phyloP scores from a whole-genome alignment of 345 rosid genomes.

The Eutrema heterophyllum region DNA sequence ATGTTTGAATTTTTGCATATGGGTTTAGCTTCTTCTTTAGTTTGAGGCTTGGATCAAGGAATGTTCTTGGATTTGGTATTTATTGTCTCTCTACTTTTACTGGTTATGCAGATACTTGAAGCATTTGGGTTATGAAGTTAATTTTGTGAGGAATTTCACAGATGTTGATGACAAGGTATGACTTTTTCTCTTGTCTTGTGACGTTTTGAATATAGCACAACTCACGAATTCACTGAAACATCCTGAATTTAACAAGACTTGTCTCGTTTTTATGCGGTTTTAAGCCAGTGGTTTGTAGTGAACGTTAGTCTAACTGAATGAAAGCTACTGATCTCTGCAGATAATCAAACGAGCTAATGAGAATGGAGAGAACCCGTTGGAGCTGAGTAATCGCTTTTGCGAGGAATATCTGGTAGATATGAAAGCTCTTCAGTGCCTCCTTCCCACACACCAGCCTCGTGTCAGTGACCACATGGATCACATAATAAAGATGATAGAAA shows the following conservation, averaged over 20 bases:
- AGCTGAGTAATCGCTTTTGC: conserved; percentile 61
- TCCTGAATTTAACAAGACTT: not conserved
- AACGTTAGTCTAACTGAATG: not conserved
- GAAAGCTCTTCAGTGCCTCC: conserved; percentile 70
- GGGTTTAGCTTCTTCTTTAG: not conserved
- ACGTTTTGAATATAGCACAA: not conserved
- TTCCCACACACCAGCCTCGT: conserved; percentile 74
- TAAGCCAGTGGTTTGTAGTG: not conserved
- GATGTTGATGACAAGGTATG: conserved; percentile 93
- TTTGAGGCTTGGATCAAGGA: not conserved
- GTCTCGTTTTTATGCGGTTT: not conserved
- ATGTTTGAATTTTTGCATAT: not conserved
- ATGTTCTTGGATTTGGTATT: not conserved
- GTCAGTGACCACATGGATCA: conserved; percentile 77
- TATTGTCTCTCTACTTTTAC: not conserved
- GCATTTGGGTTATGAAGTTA: conserved; percentile 70
- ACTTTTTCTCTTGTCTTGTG: not conserved
- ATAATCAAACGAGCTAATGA: conserved; percentile 75
- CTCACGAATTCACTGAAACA: not conserved
- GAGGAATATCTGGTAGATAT: conserved; percentile 73
- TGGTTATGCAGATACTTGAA: conserved; percentile 55
- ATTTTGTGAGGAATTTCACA: conserved; percentile 76
- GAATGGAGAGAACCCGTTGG: conserved; percentile 47
- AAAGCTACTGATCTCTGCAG: conserved; percentile 30
- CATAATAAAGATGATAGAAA: conserved; percentile 63